Evolutionary conservation across 164 flowering plant genomes (phyloP).

Genomic region (Vitis cinerea): DNA sequence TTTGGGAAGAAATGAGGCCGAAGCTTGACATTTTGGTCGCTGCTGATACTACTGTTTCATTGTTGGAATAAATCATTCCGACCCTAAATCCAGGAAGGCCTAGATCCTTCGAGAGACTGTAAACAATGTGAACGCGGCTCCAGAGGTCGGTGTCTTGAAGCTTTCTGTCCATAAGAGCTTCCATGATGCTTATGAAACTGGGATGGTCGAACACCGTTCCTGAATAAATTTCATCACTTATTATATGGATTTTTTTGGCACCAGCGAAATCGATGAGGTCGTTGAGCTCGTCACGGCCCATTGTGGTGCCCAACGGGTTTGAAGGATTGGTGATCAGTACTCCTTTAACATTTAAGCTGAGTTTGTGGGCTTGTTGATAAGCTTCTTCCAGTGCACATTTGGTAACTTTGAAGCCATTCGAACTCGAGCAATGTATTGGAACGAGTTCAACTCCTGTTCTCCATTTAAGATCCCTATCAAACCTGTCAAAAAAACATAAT

Average conservation of each 20-base stretch:
- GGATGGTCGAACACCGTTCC: slow-evolving; percentile 71
- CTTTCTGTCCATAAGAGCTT: slow-evolving; percentile 39
- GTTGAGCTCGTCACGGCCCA: slow-evolving; percentile 48
- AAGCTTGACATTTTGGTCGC: slow-evolving; percentile 94
- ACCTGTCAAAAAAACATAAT: slow-evolving; percentile 35
- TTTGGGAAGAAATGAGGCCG: slow-evolving; percentile 79
- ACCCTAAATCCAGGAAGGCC: slow-evolving; percentile 90
- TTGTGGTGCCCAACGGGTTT: slow-evolving; percentile 81
- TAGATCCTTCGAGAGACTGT: slow-evolving; percentile 79
- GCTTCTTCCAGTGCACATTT: slow-evolving; percentile 63
- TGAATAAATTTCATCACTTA: slow-evolving; percentile 86
- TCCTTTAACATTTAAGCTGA: slow-evolving; percentile 61
- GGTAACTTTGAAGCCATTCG: slow-evolving; percentile 64
- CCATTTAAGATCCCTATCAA: slow-evolving; percentile 94
- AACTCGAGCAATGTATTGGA: slow-evolving; percentile 75
- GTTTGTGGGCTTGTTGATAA: slow-evolving; percentile 45
- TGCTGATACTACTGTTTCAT: slow-evolving; percentile 49
- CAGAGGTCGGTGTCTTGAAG: slow-evolving; percentile 21
- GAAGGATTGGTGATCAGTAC: slow-evolving; percentile 84
- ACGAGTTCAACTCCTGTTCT: slow-evolving; percentile 78
- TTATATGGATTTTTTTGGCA: slow-evolving; percentile 56
- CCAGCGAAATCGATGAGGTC: slow-evolving; percentile 47
- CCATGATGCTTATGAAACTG: slow-evolving; percentile 50
- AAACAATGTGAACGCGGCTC: slow-evolving; percentile 62
- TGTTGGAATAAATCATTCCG: slow-evolving; percentile 72